These are phyloP conservation scores for Stephania yunnanensis DNA, from an alignment of 164 flowering plant genomes.

Conservation along the genomic window DNA sequence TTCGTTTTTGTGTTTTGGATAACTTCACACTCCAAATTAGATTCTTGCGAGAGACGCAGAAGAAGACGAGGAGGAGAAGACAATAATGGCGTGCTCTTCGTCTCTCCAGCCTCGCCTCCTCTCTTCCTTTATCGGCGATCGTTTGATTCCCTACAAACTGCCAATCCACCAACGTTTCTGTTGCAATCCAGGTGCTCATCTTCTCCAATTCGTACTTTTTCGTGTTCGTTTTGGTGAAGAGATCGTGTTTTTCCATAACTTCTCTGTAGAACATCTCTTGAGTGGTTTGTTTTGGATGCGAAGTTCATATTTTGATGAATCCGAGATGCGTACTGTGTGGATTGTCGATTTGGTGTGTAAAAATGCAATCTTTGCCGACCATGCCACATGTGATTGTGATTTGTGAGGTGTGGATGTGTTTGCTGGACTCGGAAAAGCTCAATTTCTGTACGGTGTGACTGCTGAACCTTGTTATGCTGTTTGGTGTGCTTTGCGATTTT, in stretches of 20 bases:
- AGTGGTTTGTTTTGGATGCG: not conserved
- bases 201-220: not conserved
- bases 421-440: no score
- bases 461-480: not conserved
- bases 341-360: no score
- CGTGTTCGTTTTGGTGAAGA: not conserved
- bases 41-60: not conserved
- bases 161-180: slow-evolving; percentile 12
- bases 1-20: not conserved
- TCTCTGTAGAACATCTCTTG: no score
- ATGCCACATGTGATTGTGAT: not conserved
- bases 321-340: not conserved
- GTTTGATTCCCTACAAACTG: slow-evolving; percentile 8
- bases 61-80: not conserved
- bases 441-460: no score
- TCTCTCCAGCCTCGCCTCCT: slow-evolving; percentile 26
- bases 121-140: slow-evolving; percentile 24
- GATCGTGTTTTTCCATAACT: not conserved
- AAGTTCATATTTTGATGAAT: no score
- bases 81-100: slow-evolving; percentile 12
- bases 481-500: not conserved
- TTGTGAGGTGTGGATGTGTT: no score
- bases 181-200: slow-evolving; percentile 11
- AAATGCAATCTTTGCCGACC: not conserved
- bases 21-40: not conserved